Base-by-base conservation (phyloP, 495 filamentous ascomycete genomes). In the Penicillium alfredii region DNA sequence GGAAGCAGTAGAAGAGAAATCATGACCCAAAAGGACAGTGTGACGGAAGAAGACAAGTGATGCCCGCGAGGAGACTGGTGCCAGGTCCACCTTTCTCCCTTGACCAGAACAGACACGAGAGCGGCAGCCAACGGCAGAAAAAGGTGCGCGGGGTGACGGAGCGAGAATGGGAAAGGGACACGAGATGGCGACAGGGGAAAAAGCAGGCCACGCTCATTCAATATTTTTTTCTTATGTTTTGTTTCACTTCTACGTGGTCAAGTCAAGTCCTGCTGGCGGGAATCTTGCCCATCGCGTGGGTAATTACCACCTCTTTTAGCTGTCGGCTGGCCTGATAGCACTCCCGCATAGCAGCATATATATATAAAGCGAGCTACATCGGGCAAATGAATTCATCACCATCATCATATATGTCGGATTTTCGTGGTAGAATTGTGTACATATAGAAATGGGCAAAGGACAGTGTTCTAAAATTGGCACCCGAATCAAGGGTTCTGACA, bases 361-460 rank as follows among this genome's bases (percentile, higher is more conserved):
- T 30, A 12, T 30, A 30, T n/a, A n/a, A 12, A 30, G 27, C 27
- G 13, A 30, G 27, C 30, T 40, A 40, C 21, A 40, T 40, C 20
- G 37, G 37, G 37, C 23, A 32, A 40, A 38, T 30, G 35, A 38
- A 30, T 38, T 31, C 37, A 40, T 40, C 37, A 40, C 33, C 37
- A 33, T 40, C 29, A 32, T 32, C 30, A n/a, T n/a, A n/a, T n/a
- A n/a, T n/a, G n/a, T n/a, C n/a, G n/a, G n/a, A n/a, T n/a, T n/a
- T n/a, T n/a, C n/a, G n/a, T n/a, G n/a, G n/a, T n/a, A n/a, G n/a
- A n/a, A n/a, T n/a, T n/a, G n/a, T n/a, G n/a, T n/a, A n/a, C n/a
- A n/a, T n/a, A n/a, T n/a, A n/a, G n/a, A n/a, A n/a, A n/a, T n/a
- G n/a, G n/a, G n/a, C n/a, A n/a, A n/a, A n/a, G n/a, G n/a, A n/a